Evolutionary conservation across 2,329 filamentous ascomycete genomes (phyloP).

Genomic region (Aspergillus sclerotialis): DNA sequence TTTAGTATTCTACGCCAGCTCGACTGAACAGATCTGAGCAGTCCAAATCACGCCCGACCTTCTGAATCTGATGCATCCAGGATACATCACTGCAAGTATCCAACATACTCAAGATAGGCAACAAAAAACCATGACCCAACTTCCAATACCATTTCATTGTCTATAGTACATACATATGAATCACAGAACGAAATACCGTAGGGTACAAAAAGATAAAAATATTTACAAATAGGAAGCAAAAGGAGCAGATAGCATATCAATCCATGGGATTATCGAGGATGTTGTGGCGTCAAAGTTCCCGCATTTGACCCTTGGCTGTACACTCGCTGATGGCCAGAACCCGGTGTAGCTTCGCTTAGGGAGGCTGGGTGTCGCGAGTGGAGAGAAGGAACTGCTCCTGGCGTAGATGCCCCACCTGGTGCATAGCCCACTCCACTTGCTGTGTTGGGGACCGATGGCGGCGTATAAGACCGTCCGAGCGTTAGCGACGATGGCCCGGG

Average conservation of each 20-base stretch:
- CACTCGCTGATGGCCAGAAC: slow-evolving; percentile 27
- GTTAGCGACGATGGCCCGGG: slow-evolving; percentile 18
- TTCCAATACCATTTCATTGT: no score
- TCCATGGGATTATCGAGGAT: slow-evolving; percentile 20
- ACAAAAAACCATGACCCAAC: no score
- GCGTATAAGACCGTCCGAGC: slow-evolving; percentile 33
- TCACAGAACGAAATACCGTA: no score
- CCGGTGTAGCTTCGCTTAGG: slow-evolving; percentile 15
- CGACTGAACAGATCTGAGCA: no score
- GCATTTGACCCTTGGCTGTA: slow-evolving; percentile 31
- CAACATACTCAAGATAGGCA: no score
- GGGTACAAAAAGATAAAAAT: no score
- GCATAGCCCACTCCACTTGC: slow-evolving; percentile 24
- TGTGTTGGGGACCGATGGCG: slow-evolving; percentile 25
- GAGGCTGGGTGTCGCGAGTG: slow-evolving; percentile 21
- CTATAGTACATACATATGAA: no score
- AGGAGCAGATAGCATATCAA: no score
- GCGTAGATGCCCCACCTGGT: slow-evolving; percentile 14
- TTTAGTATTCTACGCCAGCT: no score
- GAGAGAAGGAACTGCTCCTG: slow-evolving; percentile 18
- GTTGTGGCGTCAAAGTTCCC: slow-evolving; percentile 19
- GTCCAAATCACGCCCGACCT: no score
- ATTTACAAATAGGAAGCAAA: slow-evolving; percentile 4
- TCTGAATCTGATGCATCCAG: no score
- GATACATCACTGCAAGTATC: no score